Percentiles rank a stretch among this genome's conserved stretches.
phyloP scores from a whole-genome alignment of 164 flowering plant genomes.

The Chimonanthus salicifolius region DNA sequence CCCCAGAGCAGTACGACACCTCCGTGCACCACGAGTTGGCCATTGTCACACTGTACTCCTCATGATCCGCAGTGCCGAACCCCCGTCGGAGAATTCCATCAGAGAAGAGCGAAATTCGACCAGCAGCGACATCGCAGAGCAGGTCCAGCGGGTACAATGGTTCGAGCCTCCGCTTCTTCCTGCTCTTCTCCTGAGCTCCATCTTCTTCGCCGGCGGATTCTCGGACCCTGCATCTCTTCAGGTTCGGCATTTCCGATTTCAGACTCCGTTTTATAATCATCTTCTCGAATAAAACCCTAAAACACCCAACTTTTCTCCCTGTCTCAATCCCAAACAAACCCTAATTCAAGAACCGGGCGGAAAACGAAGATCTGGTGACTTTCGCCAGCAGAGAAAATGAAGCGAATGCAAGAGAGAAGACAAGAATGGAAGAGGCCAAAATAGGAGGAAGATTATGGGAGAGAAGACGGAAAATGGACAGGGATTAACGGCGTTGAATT shows the following conservation, averaged over 20 bases:
- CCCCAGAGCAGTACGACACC: constrained; percentile 26
- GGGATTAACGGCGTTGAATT: not conserved
- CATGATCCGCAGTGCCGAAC: constrained; percentile 8
- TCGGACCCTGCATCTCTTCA: constrained; percentile 41
- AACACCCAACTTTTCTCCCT: no score
- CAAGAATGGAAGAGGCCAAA: not conserved
- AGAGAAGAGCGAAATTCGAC: constrained; percentile 36
- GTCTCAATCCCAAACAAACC: not conserved
- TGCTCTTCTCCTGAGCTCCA: constrained; percentile 20
- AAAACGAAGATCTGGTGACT: no score
- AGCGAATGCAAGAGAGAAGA: not conserved
- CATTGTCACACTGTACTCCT: constrained; percentile 8
- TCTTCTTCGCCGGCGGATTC: constrained; percentile 6
- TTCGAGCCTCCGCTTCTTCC: constrained; percentile 18
- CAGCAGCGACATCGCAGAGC: constrained; percentile 56
- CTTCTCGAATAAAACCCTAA: not conserved
- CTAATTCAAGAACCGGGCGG: not conserved
- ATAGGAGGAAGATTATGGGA: not conserved
- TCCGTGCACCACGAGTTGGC: constrained; percentile 22
- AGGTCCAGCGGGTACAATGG: constrained; percentile 48
- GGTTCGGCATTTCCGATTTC: constrained; percentile 42
- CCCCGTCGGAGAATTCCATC: constrained; percentile 16
- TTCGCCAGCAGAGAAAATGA: not conserved
- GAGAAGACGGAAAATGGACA: not conserved
- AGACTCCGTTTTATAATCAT: constrained; percentile 44